Evolutionary conservation across 108 stramenopile species (phyloP).

Genomic region (Pseudonitzschia pungens): DNA sequence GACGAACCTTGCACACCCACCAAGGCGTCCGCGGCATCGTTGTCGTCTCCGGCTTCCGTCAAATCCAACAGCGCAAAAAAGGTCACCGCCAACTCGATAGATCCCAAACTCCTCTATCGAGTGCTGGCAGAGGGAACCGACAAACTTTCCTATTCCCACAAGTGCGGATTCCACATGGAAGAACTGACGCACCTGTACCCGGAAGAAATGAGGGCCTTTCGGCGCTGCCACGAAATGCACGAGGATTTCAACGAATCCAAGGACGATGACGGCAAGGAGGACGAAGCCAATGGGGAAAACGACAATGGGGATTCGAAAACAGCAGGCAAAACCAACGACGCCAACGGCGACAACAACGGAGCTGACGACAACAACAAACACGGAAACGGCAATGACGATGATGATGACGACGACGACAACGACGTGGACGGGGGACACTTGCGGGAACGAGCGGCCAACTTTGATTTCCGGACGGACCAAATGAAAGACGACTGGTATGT

Average conservation of each 20-base stretch:
- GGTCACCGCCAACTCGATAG: constrained; percentile 16
- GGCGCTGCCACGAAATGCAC: constrained; percentile 80
- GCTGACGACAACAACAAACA: background rate
- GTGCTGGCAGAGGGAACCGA: constrained; percentile 31
- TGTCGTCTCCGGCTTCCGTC: too few species aligned
- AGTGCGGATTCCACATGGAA: constrained; percentile 69
- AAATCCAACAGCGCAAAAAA: background rate
- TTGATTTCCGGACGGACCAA: constrained; percentile 70
- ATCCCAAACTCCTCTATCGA: constrained; percentile 56
- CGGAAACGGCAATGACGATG: background rate
- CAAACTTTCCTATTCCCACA: constrained; percentile 33
- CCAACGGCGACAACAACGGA: constrained; percentile 2
- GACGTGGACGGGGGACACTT: constrained; percentile 49
- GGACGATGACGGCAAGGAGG: constrained; percentile 19
- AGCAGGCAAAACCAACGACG: too few species aligned
- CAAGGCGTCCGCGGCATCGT: background rate
- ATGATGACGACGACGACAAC: background rate
- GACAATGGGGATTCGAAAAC: too few species aligned
- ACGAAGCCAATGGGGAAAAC: constrained; percentile 14
- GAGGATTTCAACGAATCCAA: constrained; percentile 43
- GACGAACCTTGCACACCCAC: background rate
- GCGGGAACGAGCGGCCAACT: constrained; percentile 58
- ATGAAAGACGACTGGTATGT: constrained; percentile 74
- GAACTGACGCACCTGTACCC: constrained; percentile 66
- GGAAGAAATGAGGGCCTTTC: constrained; percentile 79